Base-by-base conservation (phyloP, 495 filamentous ascomycete species). In the Podospora pseudoanserina region DNA sequence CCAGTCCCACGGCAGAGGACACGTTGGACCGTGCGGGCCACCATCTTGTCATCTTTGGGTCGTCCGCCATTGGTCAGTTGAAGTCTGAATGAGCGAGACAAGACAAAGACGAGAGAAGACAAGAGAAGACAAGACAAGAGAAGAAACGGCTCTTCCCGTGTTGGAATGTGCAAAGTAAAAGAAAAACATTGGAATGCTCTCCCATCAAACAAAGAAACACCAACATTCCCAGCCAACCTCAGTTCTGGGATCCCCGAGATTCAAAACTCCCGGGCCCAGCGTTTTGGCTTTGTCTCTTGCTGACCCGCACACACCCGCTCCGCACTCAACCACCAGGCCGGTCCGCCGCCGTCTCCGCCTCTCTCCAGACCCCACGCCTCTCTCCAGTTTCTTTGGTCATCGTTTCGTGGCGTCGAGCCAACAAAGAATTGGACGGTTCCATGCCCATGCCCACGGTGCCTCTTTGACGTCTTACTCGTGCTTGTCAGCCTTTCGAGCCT, bases 21-120 rank as follows among this genome's bases (percentile, higher is more conserved):
- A 58, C 55, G n/a, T 58, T 58, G 55, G 55, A 58, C 55, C 55
- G 55, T 58, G 55, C 55, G 13, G 1, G 55, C 55, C 55, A 58
- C n/a, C 55, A 15, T 18, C 18, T 58, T 58, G 3, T 58, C 18
- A 5, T 19, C 18, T 11, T 56, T 20, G 54, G 54, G 30, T 32
- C 30, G 4, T 32, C 30, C 7, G 39, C 39, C 39, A 11, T 49
- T 49, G 39, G 13, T 49, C 39, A 32, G 23, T 23, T 1, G 23
- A 23, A 23, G 23, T 23, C 23, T 23, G 23, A 23, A 23, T 23
- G 23, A 23, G 23, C 23, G 23, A 23, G 23, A 23, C 23, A 23
- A 23, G 23, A 23, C 23, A 23, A 23, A 23, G 23, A 23, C 1
- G 23, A 23, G 23, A 23, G 23, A 23, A 23, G 23, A 23, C 23